These are phyloP conservation scores for Penicillium sp. DNA, from an alignment of 2,329 filamentous ascomycete genomes.

Conservation along the genomic window DNA sequence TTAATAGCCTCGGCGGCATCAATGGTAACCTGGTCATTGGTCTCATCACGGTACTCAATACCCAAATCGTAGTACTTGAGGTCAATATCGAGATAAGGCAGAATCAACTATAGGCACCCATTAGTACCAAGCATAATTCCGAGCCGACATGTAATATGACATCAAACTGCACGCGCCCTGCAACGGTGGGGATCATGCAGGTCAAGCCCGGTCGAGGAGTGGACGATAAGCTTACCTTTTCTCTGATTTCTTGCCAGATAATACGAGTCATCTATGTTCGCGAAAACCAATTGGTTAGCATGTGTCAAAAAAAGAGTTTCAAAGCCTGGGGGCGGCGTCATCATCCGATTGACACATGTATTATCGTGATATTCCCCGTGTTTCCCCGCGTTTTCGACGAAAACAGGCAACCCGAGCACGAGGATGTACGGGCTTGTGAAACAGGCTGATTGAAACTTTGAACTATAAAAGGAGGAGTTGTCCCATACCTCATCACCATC, in stretches of 20 bases:
- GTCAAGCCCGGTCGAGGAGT: constrained; percentile 5
- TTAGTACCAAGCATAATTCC: constrained; percentile 15
- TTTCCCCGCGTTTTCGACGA: constrained; percentile 35
- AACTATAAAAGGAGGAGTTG: constrained; percentile 10
- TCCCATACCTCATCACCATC: constrained; percentile 68
- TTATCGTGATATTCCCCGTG: constrained; percentile 22
- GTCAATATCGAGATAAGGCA: constrained; percentile 93
- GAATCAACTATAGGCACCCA: constrained; percentile 64
- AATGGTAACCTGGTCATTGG: constrained; percentile 90
- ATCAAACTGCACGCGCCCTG: constrained; percentile 17
- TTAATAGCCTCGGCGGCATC: constrained; percentile 97
- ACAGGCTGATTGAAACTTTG: constrained; percentile 12
- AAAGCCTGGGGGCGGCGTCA: not conserved
- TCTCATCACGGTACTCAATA: constrained; percentile 91
- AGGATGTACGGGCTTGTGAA: constrained; percentile 23
- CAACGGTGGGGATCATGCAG: constrained; percentile 19
- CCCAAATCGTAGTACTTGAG: constrained; percentile 98
- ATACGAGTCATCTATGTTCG: constrained; percentile 82
- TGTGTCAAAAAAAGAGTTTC: constrained; percentile 7
- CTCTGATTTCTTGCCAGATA: constrained; percentile 99
- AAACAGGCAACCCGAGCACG: constrained; percentile 20
- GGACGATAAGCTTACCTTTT: constrained; percentile 59
- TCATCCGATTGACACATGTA: constrained; percentile 24
- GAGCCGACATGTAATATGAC: not conserved
- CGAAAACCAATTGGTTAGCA: constrained; percentile 20